These are phyloP conservation scores for Cryptococcus neoformans DNA, from an alignment of 1,284 basidiomycete species.

Conservation along the genomic window DNA sequence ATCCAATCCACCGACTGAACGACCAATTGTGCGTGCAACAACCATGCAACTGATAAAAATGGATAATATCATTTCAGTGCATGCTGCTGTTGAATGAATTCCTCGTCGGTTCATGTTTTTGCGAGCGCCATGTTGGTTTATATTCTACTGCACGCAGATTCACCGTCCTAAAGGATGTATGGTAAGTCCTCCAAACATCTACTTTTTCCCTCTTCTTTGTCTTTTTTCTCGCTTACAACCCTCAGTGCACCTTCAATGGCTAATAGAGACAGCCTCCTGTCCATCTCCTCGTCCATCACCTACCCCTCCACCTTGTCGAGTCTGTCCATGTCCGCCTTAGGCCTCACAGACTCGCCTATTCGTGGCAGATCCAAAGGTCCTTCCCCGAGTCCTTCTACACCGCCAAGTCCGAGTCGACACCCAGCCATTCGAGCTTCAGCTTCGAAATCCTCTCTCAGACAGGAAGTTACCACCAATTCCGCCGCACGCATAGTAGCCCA, in stretches of 20 bases:
- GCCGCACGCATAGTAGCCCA: slow-evolving; percentile 1
- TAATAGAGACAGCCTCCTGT: slow-evolving; percentile 11
- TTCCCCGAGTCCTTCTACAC: slow-evolving; percentile 1
- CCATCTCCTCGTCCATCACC: slow-evolving; percentile 4
- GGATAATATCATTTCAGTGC: no score
- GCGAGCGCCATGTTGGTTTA: no score
- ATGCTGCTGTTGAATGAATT: no score
- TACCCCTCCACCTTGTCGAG: slow-evolving; percentile 15
- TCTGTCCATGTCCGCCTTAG: slow-evolving; percentile 11
- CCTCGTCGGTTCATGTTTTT: no score
- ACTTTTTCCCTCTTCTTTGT: no score
- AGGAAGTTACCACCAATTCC: slow-evolving; percentile 13
- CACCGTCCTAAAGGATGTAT: no score
- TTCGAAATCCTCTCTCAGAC: slow-evolving; percentile 5
- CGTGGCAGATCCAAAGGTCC: slow-evolving; percentile 1
- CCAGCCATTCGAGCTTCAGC: slow-evolving; percentile 1
- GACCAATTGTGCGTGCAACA: no score
- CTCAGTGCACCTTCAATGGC: neutral
- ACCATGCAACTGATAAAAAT: no score
- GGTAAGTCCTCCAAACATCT: no score
- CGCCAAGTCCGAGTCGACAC: neutral
- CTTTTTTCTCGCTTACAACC: no score
- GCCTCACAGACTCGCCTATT: slow-evolving; percentile 16
- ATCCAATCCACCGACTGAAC: no score
- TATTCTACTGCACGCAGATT: no score